Base-by-base conservation (phyloP, 495 filamentous ascomycete species). In the Xylaria nigripes region DNA sequence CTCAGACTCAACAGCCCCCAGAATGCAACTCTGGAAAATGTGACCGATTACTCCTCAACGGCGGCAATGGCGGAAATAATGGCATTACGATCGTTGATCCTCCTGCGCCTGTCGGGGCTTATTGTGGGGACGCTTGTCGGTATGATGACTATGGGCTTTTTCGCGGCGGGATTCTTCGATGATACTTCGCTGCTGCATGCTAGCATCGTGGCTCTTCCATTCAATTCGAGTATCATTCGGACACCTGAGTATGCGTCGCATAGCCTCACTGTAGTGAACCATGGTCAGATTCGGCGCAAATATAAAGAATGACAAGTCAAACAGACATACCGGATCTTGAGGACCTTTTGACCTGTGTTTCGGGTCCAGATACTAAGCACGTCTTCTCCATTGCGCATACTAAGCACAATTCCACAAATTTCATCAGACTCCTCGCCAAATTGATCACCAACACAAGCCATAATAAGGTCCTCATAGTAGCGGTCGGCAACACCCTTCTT, bases 311-410 rank as follows among this genome's bases (percentile, higher is more conserved):
- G 32, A 36, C 13, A 2, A 30, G 43, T 25, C 2, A 22, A 16
- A 45, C 34, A 56, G 29, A 66, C 81, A 61, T 81, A 96, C 89
- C 90, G 84, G 59, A 98, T 95, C 76, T 96, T 97, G 65, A 97
- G 87, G 71, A 95, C 94, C 63, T 89, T 83, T 58, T 89, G 87
- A 16, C 91, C 91, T 60, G 93, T 85, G 60, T 87, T 90, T 65
- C 88, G 86, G 41, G 90, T 94, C 93, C 93, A 98, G 62, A 98
- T 89, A 73, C 89, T 96, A 68, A 98, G 79, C 38, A 97, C 92
- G 64, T 98, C 93, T 72, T 98, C 93, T 21, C 91, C 91, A 67
- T 89, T 92, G 52, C 93, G 78, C 50, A 98, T 89, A 68, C 92
- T 96, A 32, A 98, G 76, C 10, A 98, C 94, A 44, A 84, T 86